phyloP scores from a whole-genome alignment of 495 filamentous ascomycete species.

The Aspergillus homomorphus region DNA sequence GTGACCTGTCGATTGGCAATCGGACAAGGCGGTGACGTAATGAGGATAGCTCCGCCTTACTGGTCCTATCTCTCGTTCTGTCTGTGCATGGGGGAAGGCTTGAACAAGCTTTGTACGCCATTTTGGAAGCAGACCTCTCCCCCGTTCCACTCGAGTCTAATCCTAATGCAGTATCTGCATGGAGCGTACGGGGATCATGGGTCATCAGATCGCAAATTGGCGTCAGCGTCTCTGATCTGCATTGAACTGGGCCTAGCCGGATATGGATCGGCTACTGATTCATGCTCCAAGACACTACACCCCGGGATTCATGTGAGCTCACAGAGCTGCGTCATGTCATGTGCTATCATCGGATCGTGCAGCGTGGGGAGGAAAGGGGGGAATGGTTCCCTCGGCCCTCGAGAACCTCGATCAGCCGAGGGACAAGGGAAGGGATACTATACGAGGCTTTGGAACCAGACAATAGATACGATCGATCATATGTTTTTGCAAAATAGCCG shows the following conservation, averaged over 20 bases:
- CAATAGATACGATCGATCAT: background rate
- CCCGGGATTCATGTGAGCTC: background rate
- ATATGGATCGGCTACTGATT: background rate
- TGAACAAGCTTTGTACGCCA: background rate
- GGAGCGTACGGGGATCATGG: no score
- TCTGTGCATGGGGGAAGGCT: constrained; percentile 4
- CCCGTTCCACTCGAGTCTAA: background rate
- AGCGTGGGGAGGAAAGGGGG: no score
- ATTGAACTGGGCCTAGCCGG: background rate
- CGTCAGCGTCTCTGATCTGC: background rate
- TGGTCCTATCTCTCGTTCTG: constrained; percentile 6
- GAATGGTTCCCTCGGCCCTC: background rate
- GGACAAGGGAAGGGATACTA: background rate
- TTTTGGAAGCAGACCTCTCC: constrained; percentile 2
- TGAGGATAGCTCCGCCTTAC: background rate
- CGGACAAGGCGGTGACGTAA: constrained; percentile 5
- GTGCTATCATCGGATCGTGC: background rate
- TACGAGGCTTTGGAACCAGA: background rate
- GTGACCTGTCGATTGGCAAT: constrained; percentile 11
- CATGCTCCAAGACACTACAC: background rate
- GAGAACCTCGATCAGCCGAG: background rate
- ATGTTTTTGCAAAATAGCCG: background rate
- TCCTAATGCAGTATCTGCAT: background rate
- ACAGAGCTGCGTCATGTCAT: background rate
- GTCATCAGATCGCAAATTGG: background rate